Evolutionary conservation across 257 asterid species (phyloP).

Genomic region (Ilex asprella): DNA sequence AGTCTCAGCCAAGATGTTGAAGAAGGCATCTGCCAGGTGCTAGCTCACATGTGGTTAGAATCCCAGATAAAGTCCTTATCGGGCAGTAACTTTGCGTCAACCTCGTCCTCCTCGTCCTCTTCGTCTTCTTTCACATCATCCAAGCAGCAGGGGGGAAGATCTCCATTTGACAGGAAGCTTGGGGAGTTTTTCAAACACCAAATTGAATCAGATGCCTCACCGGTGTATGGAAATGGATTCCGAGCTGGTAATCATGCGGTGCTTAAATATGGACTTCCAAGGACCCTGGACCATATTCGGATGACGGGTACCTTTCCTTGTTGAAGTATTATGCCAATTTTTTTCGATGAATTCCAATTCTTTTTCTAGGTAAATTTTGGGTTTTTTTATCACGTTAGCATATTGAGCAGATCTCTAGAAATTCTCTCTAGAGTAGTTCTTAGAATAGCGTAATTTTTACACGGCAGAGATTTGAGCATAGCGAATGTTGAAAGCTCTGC

Average conservation of each 20-base stretch:
- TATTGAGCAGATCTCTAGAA: not conserved
- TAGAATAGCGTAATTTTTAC: not conserved
- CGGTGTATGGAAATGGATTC: constrained; percentile 83
- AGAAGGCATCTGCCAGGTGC: constrained; percentile 96
- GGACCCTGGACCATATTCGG: constrained; percentile 66
- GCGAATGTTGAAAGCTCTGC: too few relatives aligned
- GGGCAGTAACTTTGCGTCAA: constrained; percentile 35
- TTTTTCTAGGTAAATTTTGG: too few relatives aligned
- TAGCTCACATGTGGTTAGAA: constrained; percentile 91
- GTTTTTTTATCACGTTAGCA: too few relatives aligned
- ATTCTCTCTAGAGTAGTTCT: not conserved
- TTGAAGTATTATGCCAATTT: constrained; percentile 16
- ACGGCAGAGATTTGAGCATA: too few relatives aligned
- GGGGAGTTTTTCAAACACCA: constrained; percentile 83
- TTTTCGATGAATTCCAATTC: not conserved
- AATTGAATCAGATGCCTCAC: constrained; percentile 79
- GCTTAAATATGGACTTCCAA: constrained; percentile 56
- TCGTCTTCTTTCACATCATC: constrained; percentile 29
- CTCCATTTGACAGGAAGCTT: constrained; percentile 74
- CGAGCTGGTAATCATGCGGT: constrained; percentile 76
- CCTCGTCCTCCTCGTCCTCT: constrained; percentile 27
- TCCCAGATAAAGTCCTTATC: constrained; percentile 53
- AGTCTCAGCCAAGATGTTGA: constrained; percentile 79
- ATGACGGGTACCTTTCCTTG: constrained; percentile 74
- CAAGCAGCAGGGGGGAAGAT: constrained; percentile 28